Base-by-base conservation (phyloP, 441 rosid species). In the Oxalis stricta region DNA sequence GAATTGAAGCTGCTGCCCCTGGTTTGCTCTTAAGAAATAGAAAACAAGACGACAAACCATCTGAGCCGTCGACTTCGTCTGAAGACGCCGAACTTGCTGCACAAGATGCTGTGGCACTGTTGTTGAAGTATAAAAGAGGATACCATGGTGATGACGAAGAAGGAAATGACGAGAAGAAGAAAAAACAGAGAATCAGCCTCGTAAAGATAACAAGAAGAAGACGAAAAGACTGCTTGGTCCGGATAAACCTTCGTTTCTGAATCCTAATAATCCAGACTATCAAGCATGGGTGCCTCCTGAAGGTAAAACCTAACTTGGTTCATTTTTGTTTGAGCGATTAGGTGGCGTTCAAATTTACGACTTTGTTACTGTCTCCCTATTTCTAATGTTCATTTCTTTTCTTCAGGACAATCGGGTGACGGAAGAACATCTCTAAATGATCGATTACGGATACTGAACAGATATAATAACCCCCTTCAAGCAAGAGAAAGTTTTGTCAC, bases 351-450 rank as follows among this genome's bases (percentile, higher is more conserved):
- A 18, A 14, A 9, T 24, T 39, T 18, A 5, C 9, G 19, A 31
- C 19, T 20, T 26, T 48, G 12, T n/a, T 13, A 35, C n/a, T 41
- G n/a, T 37, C 26, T 22, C 10, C 16, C 7, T 24, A 29, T 22
- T 33, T 42, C 16, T n/a, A 7, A 17, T 1, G 17, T 17, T 26
- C 31, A 19, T 48, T 17, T 50, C 44, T 22, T 50, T 24, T 3
- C 0, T 66, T 65, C 74, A 91, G 99, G 96, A 31, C 99, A 91
- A 77, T 81, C 94, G 12, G 99, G 96, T 38, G 96, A 91, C 57
- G 95, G 99, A 26, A 66, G 94, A 52, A 91, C 99, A 1, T 64
- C 86, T 40, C 66, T 86, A 35, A 91, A 91, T 55, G 94, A 91
- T 35, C 84, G 84, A n/a, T 11, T 74, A 50, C 33, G 99, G 99